phyloP scores from a whole-genome alignment of 2,329 filamentous ascomycete species.

The Coniochaeta ligniaria region DNA sequence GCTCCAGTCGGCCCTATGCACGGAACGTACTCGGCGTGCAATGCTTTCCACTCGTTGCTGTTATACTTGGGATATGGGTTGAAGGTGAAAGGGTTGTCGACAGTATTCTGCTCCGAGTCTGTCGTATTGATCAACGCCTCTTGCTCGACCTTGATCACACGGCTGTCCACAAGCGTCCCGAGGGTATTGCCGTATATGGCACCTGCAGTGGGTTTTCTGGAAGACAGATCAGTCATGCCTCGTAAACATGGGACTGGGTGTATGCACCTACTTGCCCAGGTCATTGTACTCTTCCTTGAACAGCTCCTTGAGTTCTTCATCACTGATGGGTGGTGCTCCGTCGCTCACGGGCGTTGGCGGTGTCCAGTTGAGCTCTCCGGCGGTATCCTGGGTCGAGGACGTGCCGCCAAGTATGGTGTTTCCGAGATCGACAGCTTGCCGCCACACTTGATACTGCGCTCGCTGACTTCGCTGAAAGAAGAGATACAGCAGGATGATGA shows the following conservation, averaged over 20 bases:
- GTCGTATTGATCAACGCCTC: constrained; percentile 25
- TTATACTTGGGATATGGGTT: constrained; percentile 69
- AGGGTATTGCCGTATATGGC: constrained; percentile 52
- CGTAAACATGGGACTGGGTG: constrained; percentile 14
- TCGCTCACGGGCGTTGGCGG: background rate
- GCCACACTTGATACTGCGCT: background rate
- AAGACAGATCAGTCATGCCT: constrained; percentile 1
- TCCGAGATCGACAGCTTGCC: background rate
- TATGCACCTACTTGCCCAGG: constrained; percentile 24
- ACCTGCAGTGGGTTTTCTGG: constrained; percentile 37
- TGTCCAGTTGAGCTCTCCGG: background rate
- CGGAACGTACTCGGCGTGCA: constrained; percentile 51
- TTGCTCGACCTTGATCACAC: constrained; percentile 16
- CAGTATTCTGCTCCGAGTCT: constrained; percentile 4
- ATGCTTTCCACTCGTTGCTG: constrained; percentile 47
- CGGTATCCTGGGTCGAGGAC: background rate
- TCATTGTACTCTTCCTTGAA: constrained; percentile 33
- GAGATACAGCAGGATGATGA: background rate
- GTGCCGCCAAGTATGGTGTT: background rate
- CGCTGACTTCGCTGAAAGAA: background rate
- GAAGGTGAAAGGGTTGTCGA: constrained; percentile 49
- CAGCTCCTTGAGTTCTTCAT: constrained; percentile 8
- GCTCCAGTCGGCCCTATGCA: constrained; percentile 60
- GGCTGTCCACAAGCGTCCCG: constrained; percentile 33
- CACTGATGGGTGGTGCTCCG: background rate